Conservation (phyloP, 352 stramenopile genomes). For the Phytopythium chamaehyphon region DNA sequence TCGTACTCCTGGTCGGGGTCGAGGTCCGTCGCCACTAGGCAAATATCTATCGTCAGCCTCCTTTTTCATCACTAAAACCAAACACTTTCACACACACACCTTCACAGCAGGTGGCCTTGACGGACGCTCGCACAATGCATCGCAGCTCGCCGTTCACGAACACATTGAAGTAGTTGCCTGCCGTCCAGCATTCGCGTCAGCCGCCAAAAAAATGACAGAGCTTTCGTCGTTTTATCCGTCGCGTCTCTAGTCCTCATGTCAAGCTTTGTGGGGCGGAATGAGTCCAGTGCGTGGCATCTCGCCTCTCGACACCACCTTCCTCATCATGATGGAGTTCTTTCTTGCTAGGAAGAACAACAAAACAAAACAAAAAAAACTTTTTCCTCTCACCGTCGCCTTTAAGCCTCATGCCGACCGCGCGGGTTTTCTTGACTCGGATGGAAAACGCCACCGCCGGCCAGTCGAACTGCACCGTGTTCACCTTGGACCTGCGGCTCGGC, state of each 20-base stretch:
- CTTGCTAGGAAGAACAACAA: too few relatives aligned
- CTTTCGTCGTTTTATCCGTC: too few relatives aligned
- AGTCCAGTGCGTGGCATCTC: constrained; percentile 36
- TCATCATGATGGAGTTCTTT: too few relatives aligned
- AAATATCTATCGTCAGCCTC: too few relatives aligned
- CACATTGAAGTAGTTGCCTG: constrained; percentile 88
- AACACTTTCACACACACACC: constrained; percentile 22
- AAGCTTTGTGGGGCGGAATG: constrained; percentile 21
- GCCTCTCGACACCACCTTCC: constrained; percentile 3
- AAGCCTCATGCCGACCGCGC: constrained; percentile 66
- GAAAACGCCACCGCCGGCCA: constrained; percentile 70
- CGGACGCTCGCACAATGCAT: constrained; percentile 73
- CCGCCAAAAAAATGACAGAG: constrained; percentile 1
- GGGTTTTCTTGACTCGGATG: constrained; percentile 53
- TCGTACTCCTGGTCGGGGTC: constrained; percentile 48
- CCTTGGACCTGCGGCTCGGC: constrained; percentile 64
- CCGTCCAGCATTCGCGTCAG: neutral
- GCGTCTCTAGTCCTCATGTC: constrained; percentile 1
- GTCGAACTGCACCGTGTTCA: constrained; percentile 87
- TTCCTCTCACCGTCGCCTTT: constrained; percentile 73
- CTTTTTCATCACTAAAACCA: too few relatives aligned
- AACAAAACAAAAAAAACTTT: neutral
- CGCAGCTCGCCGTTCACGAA: constrained; percentile 73
- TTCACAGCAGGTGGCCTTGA: constrained; percentile 77
- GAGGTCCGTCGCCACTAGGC: constrained; percentile 58